Conservation (phyloP, 2,329 filamentous ascomycete genomes). For the Ophiosphaerella korrae region DNA sequence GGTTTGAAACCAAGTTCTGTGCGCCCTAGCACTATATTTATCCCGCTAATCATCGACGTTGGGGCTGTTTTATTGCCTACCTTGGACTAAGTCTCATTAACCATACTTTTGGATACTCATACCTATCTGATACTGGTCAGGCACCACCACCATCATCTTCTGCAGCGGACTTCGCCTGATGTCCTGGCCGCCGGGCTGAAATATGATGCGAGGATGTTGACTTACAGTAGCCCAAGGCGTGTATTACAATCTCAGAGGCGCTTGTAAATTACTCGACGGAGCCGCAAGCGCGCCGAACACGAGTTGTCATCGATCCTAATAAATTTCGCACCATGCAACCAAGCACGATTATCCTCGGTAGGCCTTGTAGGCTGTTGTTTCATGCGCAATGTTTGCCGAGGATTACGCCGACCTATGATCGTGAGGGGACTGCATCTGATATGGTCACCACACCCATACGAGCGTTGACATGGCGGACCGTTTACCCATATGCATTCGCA, state of each 20-base stretch:
- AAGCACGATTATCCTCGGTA: background rate
- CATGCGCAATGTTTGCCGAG: background rate
- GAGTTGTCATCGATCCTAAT: background rate
- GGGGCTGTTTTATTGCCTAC: background rate
- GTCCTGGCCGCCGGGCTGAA: too few species aligned
- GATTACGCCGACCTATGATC: background rate
- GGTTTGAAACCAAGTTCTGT: slow-evolving; percentile 1
- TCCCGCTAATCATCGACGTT: slow-evolving; percentile 6
- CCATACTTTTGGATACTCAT: background rate
- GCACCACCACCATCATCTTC: background rate
- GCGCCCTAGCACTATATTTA: slow-evolving; percentile 5
- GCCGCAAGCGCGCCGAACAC: background rate
- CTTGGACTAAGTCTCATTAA: background rate
- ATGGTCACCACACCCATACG: background rate
- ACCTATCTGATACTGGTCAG: background rate
- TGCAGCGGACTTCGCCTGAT: too few species aligned
- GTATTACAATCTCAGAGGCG: background rate
- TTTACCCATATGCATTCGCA: background rate
- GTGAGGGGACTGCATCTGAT: background rate
- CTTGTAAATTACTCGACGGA: background rate
- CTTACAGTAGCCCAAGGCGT: too few species aligned
- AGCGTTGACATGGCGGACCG: background rate
- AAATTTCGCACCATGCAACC: background rate
- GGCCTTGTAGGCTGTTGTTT: background rate
- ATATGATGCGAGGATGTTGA: too few species aligned